Conservation (phyloP, 2,329 filamentous ascomycete species). For the Beauveria pseudobassiana region DNA sequence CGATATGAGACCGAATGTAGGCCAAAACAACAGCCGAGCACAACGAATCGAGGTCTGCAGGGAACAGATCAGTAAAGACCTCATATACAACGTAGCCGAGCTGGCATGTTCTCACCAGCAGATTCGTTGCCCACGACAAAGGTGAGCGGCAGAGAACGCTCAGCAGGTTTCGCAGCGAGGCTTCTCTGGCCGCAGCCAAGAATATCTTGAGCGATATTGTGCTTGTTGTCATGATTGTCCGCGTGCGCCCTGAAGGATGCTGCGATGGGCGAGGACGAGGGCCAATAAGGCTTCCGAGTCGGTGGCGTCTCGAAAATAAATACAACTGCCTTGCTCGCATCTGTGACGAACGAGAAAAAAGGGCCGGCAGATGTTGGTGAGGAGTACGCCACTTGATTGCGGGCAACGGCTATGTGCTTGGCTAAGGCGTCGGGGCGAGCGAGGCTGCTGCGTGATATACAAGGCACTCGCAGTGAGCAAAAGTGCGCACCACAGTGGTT, state of each 20-base stretch:
- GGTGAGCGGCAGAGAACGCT: conserved; percentile 42
- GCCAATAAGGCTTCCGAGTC: neutral
- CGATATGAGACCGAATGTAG: conserved; percentile 59
- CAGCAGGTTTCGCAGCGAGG: conserved; percentile 37
- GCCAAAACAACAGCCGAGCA: conserved; percentile 67
- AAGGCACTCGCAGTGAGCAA: neutral
- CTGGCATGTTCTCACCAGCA: conserved; percentile 38
- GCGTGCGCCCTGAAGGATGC: neutral
- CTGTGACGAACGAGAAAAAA: neutral
- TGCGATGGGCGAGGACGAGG: neutral
- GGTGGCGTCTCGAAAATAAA: neutral
- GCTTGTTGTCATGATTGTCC: conserved; percentile 20
- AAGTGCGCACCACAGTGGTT: neutral
- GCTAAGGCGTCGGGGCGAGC: neutral
- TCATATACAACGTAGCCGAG: neutral
- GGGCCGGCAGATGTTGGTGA: neutral
- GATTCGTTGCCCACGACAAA: conserved; percentile 64
- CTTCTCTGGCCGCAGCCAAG: conserved; percentile 40
- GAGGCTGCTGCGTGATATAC: neutral
- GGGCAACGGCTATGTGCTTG: neutral
- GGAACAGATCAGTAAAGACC: neutral
- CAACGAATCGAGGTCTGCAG: conserved; percentile 69
- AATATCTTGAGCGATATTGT: conserved; percentile 41
- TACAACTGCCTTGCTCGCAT: neutral
- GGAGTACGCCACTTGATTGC: conserved; percentile 2